A percentile compares a stretch with the other conserved stretches of the same genome.
Conservation (phyloP, 257 asterid genomes). For the Forsythia suspensa region DNA sequence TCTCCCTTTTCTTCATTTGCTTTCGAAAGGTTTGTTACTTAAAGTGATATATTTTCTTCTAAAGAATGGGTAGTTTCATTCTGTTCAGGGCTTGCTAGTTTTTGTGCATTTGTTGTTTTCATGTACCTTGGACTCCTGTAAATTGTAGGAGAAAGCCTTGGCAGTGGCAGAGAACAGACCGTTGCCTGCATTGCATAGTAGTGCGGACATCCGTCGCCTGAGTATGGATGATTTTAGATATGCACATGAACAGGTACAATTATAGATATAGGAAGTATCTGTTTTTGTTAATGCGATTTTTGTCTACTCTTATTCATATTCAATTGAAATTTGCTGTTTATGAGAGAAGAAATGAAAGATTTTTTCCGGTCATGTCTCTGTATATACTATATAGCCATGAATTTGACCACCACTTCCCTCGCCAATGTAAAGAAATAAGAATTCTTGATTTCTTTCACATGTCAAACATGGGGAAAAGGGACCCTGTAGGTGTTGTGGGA, state of each 20-base stretch:
- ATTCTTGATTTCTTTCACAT: too few species aligned
- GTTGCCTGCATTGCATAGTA: slow-evolving; percentile 55
- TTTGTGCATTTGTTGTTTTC: not conserved
- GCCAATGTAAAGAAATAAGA: not conserved
- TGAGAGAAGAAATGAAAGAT: too few species aligned
- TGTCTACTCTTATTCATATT: too few species aligned
- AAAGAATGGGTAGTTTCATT: not conserved
- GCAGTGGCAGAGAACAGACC: slow-evolving; percentile 61
- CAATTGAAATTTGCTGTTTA: too few species aligned
- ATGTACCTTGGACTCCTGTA: not conserved
- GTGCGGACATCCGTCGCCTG: slow-evolving; percentile 59
- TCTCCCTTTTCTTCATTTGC: not conserved
- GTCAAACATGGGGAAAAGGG: too few species aligned
- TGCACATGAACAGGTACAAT: slow-evolving; percentile 61
- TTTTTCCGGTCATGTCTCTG: not conserved
- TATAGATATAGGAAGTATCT: not conserved
- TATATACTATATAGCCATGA: not conserved
- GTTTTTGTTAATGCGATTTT: too few species aligned
- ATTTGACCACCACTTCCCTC: not conserved
- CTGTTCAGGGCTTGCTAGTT: slow-evolving; percentile 1
- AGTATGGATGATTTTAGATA: slow-evolving; percentile 56
- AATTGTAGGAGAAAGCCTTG: slow-evolving; percentile 53
- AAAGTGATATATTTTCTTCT: not conserved
- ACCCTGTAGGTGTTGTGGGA: too few species aligned
- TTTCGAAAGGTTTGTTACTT: not conserved